Percentiles rank a stretch among this genome's conserved stretches.
phyloP scores from a whole-genome alignment of 1,284 basidiomycete species.

The Rhodotorula sp. region DNA sequence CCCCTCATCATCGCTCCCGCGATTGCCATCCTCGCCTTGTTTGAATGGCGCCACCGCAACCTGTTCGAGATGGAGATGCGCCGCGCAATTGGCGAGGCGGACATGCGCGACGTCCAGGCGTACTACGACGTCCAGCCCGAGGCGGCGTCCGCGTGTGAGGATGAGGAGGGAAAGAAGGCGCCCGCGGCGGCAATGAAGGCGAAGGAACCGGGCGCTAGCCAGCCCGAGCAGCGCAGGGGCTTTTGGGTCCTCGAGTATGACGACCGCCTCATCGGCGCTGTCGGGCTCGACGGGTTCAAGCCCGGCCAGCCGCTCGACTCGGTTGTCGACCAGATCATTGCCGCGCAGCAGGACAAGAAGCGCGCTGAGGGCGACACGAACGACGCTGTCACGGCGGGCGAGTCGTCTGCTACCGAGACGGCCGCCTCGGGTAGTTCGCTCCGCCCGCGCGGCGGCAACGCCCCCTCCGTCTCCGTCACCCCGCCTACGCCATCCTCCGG shows the following conservation, averaged over 20 bases:
- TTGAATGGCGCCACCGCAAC: slow-evolving; percentile 36
- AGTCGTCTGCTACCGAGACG: background rate
- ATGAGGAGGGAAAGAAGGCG: background rate
- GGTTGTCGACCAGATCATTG: slow-evolving; percentile 24
- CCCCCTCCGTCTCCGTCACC: slow-evolving; percentile 20
- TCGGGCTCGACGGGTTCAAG: slow-evolving; percentile 37
- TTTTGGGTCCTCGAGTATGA: slow-evolving; percentile 44
- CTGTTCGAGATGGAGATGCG: slow-evolving; percentile 40
- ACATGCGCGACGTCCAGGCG: slow-evolving; percentile 31
- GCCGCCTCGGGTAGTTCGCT: background rate
- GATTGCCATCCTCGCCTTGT: slow-evolving; percentile 36
- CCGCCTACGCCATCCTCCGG: slow-evolving; percentile 24
- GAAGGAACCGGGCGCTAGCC: background rate
- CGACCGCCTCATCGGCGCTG: slow-evolving; percentile 33
- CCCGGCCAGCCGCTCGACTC: slow-evolving; percentile 36
- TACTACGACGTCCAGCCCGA: slow-evolving; percentile 29
- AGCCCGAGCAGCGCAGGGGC: slow-evolving; percentile 22
- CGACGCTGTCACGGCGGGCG: background rate
- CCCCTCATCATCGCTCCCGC: slow-evolving; percentile 35
- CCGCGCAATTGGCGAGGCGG: slow-evolving; percentile 38
- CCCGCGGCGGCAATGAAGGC: background rate
- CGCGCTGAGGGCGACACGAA: background rate
- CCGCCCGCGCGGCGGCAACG: slow-evolving; percentile 12
- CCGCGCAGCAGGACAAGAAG: slow-evolving; percentile 1
- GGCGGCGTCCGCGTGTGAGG: background rate